Conservation (phyloP, 805 yeast species). For the Kazachstania viticola region DNA sequence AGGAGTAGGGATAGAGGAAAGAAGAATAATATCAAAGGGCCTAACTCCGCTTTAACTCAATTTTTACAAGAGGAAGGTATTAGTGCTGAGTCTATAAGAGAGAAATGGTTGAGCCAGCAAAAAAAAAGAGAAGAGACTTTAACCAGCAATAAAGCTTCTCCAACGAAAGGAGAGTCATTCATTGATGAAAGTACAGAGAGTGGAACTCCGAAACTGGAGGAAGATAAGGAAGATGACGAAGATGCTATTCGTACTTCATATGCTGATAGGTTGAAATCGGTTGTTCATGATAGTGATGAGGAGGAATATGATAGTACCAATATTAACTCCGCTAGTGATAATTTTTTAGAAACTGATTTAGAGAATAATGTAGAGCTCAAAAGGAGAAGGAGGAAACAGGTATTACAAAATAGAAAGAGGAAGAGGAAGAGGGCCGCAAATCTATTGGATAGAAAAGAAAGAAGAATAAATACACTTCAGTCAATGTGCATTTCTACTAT, state of each 20-base stretch:
- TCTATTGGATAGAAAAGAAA: conserved; percentile 58
- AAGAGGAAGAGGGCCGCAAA: conserved; percentile 79
- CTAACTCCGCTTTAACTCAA: conserved; percentile 84
- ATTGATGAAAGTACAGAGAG: conserved; percentile 1
- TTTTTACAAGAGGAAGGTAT: conserved; percentile 84
- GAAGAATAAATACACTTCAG: conserved; percentile 59
- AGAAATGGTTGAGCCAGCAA: conserved; percentile 29
- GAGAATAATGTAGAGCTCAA: conserved; percentile 14
- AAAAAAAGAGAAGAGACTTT: conserved; percentile 4
- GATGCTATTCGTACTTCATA: not conserved
- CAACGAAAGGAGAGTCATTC: not conserved
- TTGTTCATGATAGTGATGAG: conserved; percentile 26
- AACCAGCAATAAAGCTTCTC: conserved; percentile 1
- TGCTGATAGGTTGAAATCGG: conserved; percentile 16
- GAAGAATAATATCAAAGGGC: conserved; percentile 30
- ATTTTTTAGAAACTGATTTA: not conserved
- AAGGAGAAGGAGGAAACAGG: conserved; percentile 34
- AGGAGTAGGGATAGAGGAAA: conserved; percentile 17
- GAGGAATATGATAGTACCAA: conserved; percentile 14
- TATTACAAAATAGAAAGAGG: conserved; percentile 51
- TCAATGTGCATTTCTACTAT: conserved; percentile 65
- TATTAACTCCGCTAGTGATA: not conserved
- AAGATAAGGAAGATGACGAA: conserved; percentile 3
- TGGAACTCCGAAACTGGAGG: too few species aligned
- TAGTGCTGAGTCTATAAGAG: conserved; percentile 65